These are phyloP conservation scores for Singerocomus inundabilis DNA, from an alignment of 1,284 basidiomycete genomes.

Conservation along the genomic window DNA sequence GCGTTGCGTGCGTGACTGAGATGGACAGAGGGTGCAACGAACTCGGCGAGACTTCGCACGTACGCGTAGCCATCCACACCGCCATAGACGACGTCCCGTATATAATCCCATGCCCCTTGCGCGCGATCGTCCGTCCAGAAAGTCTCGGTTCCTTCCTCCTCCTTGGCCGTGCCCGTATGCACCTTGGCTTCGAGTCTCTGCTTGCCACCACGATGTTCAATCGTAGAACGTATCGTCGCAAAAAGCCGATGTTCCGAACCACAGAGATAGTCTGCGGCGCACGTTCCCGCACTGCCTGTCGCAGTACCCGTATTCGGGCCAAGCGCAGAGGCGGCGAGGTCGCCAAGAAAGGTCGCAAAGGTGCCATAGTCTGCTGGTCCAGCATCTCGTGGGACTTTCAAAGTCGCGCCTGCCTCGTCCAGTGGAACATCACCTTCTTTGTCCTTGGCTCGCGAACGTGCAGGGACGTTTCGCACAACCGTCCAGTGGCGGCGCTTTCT, in stretches of 20 bases:
- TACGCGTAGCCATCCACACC: slow-evolving; percentile 73
- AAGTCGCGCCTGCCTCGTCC: slow-evolving; percentile 28
- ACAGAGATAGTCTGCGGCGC: slow-evolving; percentile 19
- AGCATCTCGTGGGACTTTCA: slow-evolving; percentile 50
- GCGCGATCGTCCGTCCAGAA: slow-evolving; percentile 52
- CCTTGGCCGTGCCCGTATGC: slow-evolving; percentile 6
- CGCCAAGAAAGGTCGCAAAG: slow-evolving; percentile 45
- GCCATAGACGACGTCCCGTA: slow-evolving; percentile 71
- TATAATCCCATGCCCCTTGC: slow-evolving; percentile 55
- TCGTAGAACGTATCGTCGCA: slow-evolving; percentile 33
- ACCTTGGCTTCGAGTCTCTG: slow-evolving; percentile 15
- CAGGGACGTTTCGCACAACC: slow-evolving; percentile 37
- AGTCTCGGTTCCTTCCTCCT: slow-evolving; percentile 10
- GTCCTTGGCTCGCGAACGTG: slow-evolving; percentile 52
- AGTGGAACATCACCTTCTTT: slow-evolving; percentile 46
- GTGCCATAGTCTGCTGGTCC: slow-evolving; percentile 61
- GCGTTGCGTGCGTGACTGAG: neutral
- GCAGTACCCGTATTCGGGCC: neutral
- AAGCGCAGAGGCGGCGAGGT: slow-evolving; percentile 29
- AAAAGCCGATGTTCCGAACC: slow-evolving; percentile 39
- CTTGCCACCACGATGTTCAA: slow-evolving; percentile 23
- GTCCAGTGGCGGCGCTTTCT: slow-evolving; percentile 41
- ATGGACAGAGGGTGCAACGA: slow-evolving; percentile 38
- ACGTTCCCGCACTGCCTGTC: neutral
- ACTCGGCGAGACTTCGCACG: slow-evolving; percentile 70